These are phyloP conservation scores for Scytalidium lignicola DNA, from an alignment of 2,329 filamentous ascomycete species.

Conservation along the genomic window DNA sequence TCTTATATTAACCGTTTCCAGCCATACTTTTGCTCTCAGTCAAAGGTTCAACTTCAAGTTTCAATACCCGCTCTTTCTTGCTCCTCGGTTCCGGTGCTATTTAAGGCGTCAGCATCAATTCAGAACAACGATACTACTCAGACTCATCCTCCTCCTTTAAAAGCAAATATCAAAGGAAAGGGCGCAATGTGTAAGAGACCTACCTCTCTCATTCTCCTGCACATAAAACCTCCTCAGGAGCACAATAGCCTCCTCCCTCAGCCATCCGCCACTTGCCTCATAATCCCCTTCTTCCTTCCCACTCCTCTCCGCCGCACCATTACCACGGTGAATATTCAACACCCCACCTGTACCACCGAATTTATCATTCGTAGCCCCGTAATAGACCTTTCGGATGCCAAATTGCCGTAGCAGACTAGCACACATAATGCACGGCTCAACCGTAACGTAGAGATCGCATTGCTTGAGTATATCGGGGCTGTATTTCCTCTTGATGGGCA, in stretches of 20 bases:
- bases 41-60: slow-evolving; percentile 26
- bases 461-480: slow-evolving; percentile 60
- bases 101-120: slow-evolving; percentile 5
- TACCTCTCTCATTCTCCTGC: slow-evolving; percentile 92
- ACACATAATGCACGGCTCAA: slow-evolving; percentile 99
- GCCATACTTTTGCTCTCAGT: slow-evolving; percentile 6
- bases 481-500: slow-evolving; percentile 26
- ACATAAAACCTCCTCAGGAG: slow-evolving; percentile 92
- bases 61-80: slow-evolving; percentile 27
- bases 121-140: neutral
- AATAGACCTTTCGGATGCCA: slow-evolving; percentile 84
- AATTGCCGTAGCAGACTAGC: slow-evolving; percentile 87
- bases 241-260: slow-evolving; percentile 88
- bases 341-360: slow-evolving; percentile 96
- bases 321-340: slow-evolving; percentile 64
- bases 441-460: slow-evolving; percentile 85
- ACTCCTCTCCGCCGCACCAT: slow-evolving; percentile 13
- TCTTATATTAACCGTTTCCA: neutral
- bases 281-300: slow-evolving; percentile 70
- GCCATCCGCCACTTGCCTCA: slow-evolving; percentile 80
- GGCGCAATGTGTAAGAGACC: too few relatives aligned
- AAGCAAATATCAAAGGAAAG: too few relatives aligned
- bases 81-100: slow-evolving; percentile 27
- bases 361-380: slow-evolving; percentile 91
- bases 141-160: too few relatives aligned